Evolutionary conservation across 495 filamentous ascomycete species (phyloP), one percentile per base, ranked within the genome.

Genomic region (Penicillium roqueforti): DNA sequence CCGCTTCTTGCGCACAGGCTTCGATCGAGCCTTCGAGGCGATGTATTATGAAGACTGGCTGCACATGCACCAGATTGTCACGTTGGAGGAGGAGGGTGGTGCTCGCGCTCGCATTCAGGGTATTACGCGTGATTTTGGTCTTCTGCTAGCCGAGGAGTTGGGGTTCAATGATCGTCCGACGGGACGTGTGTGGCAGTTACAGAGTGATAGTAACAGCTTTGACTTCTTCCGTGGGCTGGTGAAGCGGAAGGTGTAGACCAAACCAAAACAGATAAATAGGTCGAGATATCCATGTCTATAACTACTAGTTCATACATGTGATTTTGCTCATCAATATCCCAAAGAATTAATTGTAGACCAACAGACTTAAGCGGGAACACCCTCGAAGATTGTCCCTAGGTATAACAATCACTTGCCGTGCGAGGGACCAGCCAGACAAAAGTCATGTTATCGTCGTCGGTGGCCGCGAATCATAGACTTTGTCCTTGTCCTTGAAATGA

Each of bases 201-300:
- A 97, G 75, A 97, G 88, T 68, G 93, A 99, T 62, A 90, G 90
- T 63, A 99, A 99, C 62, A 96, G 91, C 72, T 99, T 99, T 75
- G 95, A 99, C 74, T 99, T 97, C 73, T 92, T 96, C 69, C 86
- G 79, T 65, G 93, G 93, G 0, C 67, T 99, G 69, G 70, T 98
- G 44, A 91, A 82, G 79, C 80, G 85, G 65, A 97, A 93, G 78
- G 66, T 87, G 6, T 67, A 50, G 36, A 48, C 5, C 4, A 46
- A 19, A 42, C 9, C 11, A 29, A 29, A 29, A 45, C 18, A 29
- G n/a, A 11, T 40, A 11, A 29, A 9, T 45, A 45, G 42, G 16
- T 45, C 16, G 0, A 25, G 7, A 28, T 18, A 29, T 13, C 14
- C n/a, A 45, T 31, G 26, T 45, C 8, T 19, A 45, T 45, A 31